Conservation (phyloP, 306 rosid genomes). For the Delonix regia region DNA sequence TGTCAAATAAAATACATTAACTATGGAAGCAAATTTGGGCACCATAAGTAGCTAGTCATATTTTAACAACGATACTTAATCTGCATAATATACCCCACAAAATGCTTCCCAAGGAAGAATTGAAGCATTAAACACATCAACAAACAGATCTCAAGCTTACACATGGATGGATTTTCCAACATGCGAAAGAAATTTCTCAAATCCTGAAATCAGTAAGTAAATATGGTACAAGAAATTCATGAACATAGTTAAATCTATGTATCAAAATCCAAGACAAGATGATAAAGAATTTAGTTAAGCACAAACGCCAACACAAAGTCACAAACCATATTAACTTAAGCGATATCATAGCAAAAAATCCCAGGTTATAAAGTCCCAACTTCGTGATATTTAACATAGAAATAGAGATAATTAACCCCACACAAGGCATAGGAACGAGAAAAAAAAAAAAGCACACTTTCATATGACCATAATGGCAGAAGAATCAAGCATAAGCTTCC, state of each 20-base stretch:
- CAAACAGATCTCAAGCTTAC: neutral
- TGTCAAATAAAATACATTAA: neutral
- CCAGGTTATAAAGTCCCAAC: neutral
- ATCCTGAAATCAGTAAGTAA: neutral
- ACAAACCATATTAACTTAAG: neutral
- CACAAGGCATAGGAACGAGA: neutral
- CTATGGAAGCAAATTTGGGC: neutral
- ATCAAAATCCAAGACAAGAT: neutral
- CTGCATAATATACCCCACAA: neutral
- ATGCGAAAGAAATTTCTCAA: neutral
- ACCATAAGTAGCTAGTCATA: neutral
- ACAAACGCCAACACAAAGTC: neutral
- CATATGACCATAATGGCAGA: conserved; percentile 11
- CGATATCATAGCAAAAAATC: neutral
- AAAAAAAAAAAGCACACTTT: neutral
- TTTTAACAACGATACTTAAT: neutral
- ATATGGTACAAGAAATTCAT: too few relatives aligned
- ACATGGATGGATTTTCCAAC: neutral
- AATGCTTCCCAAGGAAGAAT: neutral
- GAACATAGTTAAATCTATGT: neutral
- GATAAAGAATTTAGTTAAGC: neutral
- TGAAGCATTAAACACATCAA: neutral
- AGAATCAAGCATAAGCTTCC: conserved; percentile 5
- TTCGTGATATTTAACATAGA: neutral
- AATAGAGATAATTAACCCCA: neutral